These are phyloP conservation scores for Phytophthora crassamura DNA, from an alignment of 352 stramenopile genomes.

Conservation along the genomic window DNA sequence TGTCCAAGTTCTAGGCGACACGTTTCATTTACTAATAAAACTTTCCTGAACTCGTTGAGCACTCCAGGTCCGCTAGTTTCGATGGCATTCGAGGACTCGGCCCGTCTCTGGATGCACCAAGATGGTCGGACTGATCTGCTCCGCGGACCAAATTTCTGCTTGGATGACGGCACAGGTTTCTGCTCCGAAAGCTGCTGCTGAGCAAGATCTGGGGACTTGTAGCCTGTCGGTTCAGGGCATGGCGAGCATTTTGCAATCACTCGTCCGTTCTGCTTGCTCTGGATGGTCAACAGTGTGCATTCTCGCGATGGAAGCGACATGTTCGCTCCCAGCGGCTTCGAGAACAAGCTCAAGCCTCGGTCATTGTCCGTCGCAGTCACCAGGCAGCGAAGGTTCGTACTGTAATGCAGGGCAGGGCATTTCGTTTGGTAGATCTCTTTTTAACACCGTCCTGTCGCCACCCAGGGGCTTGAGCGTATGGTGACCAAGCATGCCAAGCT, in stretches of 20 bases:
- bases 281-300: constrained; percentile 11
- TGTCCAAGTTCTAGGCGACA: constrained; percentile 88
- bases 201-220: constrained; percentile 26
- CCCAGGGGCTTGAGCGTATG: constrained; percentile 14
- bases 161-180: constrained; percentile 5
- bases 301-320: constrained; percentile 19
- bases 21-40: constrained; percentile 15
- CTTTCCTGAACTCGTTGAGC: no score
- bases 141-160: background rate
- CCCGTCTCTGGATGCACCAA: constrained; percentile 12
- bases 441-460: constrained; percentile 1
- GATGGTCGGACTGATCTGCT: constrained; percentile 6
- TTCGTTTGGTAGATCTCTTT: background rate
- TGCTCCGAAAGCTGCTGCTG: constrained; percentile 26
- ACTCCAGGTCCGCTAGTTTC: no score
- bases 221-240: constrained; percentile 11
- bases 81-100: background rate
- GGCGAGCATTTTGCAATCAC: constrained; percentile 17
- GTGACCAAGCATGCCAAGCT: constrained; percentile 7
- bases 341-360: constrained; percentile 20
- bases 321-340: constrained; percentile 17
- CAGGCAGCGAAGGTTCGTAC: constrained; percentile 21
- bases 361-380: constrained; percentile 16
- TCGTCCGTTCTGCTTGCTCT: constrained; percentile 21
- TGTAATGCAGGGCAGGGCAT: background rate